phyloP scores from a whole-genome alignment of 495 filamentous ascomycete genomes.

The Tuber borchii region DNA sequence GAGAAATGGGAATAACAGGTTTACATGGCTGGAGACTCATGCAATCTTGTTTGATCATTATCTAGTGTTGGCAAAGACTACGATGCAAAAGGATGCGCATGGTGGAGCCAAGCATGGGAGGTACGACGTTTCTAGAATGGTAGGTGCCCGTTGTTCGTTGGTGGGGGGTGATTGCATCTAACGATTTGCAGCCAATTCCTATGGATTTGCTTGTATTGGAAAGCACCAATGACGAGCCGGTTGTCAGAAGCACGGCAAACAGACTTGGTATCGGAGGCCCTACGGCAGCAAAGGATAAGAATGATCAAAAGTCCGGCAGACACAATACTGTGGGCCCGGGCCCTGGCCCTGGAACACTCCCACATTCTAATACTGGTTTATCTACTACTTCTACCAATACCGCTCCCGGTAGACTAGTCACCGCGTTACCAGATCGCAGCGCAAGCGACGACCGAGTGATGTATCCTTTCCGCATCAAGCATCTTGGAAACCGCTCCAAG shows the following conservation, averaged over 20 bases:
- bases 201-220: slow-evolving; percentile 94
- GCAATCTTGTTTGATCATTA: slow-evolving; percentile 95
- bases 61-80: slow-evolving; percentile 79
- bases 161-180: neutral
- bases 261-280: slow-evolving; percentile 58
- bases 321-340: slow-evolving; percentile 40
- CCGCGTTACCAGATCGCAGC: slow-evolving; percentile 48
- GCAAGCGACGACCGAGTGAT: slow-evolving; percentile 71
- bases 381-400: slow-evolving; percentile 28
- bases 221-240: slow-evolving; percentile 81
- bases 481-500: slow-evolving; percentile 67
- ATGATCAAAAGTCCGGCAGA: slow-evolving; percentile 18
- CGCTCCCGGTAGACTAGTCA: slow-evolving; percentile 37
- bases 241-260: slow-evolving; percentile 54
- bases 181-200: slow-evolving; percentile 63
- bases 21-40: slow-evolving; percentile 86
- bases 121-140: slow-evolving; percentile 90
- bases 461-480: slow-evolving; percentile 92
- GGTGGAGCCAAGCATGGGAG: slow-evolving; percentile 67
- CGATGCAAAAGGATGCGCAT: slow-evolving; percentile 58
- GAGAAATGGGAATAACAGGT: slow-evolving; percentile 74
- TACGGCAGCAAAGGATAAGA: slow-evolving; percentile 47
- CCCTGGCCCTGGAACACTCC: slow-evolving; percentile 54
- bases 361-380: slow-evolving; percentile 57
- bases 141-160: slow-evolving; percentile 44